Base-by-base conservation (phyloP, 2,329 filamentous ascomycete genomes). In the Thermoascus crustaceus region DNA sequence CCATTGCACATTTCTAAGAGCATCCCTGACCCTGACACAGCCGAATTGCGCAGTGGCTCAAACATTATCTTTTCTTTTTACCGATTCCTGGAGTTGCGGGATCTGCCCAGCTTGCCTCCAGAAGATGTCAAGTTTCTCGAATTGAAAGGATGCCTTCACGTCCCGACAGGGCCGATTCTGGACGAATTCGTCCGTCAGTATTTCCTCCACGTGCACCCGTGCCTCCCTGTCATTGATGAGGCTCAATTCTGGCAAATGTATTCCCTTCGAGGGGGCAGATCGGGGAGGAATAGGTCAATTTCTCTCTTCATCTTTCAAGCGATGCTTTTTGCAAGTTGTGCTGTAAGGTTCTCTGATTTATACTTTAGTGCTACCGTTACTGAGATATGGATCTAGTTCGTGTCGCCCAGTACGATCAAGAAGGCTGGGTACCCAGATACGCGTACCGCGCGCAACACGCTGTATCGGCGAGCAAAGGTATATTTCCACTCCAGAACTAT, bases 301-400 rank as follows among this genome's bases (percentile, higher is more conserved):
- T 43, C 52, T 7, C 38, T 57, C 5, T 34, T 57, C n/a, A 35
- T 55, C 9, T 41, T 56, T 6, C 54, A 57, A 30, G 37, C 43
- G 5, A 45, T 57, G 2, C 42, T 56, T n/a, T 37, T 54, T 2
- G 54, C 47, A 3, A n/a, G n/a, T n/a, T n/a, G n/a, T n/a, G n/a
- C n/a, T n/a, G n/a, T n/a, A n/a, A n/a, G n/a, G n/a, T n/a, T n/a
- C n/a, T n/a, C n/a, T n/a, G n/a, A n/a, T n/a, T n/a, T n/a, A n/a
- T n/a, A n/a, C n/a, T n/a, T n/a, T n/a, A n/a, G n/a, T n/a, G n/a
- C n/a, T n/a, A n/a, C n/a, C n/a, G n/a, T n/a, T n/a, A n/a, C n/a
- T n/a, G n/a, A n/a, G n/a, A n/a, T n/a, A n/a, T n/a, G n/a, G n/a
- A n/a, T n/a, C n/a, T n/a, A n/a, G n/a, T n/a, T n/a, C n/a, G n/a